Percentiles rank a stretch among this genome's conserved stretches.
Evolutionary conservation across 495 filamentous ascomycete genomes (phyloP).

Genomic region (Immersiella caudata): DNA sequence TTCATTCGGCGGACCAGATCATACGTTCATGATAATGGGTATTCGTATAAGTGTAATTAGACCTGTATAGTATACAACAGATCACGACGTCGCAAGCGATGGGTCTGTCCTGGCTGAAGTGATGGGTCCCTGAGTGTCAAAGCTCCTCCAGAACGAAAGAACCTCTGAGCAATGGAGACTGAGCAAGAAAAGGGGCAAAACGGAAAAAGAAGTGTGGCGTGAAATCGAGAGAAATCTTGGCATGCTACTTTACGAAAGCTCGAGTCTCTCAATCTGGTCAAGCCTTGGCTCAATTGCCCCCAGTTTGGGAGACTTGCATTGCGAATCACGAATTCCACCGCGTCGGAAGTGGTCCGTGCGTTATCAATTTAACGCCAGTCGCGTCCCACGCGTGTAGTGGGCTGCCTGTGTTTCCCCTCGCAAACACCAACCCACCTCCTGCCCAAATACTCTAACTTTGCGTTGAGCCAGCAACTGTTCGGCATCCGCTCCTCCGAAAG

Average conservation of each 20-base stretch:
- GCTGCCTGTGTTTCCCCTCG: conserved; percentile 18
- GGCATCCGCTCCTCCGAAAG: not conserved
- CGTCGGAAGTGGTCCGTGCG: conserved; percentile 14
- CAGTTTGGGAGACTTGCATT: not conserved
- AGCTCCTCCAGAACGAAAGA: too few relatives aligned
- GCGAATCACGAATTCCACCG: conserved; percentile 2
- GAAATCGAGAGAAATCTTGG: not conserved
- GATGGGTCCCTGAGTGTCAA: not conserved
- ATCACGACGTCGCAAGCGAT: not conserved
- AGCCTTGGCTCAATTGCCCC: not conserved
- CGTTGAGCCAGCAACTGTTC: not conserved
- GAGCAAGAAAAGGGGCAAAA: too few relatives aligned
- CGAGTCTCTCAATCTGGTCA: too few relatives aligned
- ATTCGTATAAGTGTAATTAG: conserved; percentile 17
- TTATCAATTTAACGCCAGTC: conserved; percentile 34
- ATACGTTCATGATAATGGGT: conserved; percentile 13
- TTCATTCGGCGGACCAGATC: not conserved
- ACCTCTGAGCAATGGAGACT: too few relatives aligned
- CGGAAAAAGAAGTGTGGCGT: too few relatives aligned
- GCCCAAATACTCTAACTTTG: conserved; percentile 12
- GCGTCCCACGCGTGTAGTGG: conserved; percentile 34
- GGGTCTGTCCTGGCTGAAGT: not conserved
- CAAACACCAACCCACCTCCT: conserved; percentile 19
- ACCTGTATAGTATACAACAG: not conserved
- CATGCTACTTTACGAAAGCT: too few relatives aligned